Evolutionary conservation across 2,329 filamentous ascomycete genomes (phyloP).

Genomic region (Exophiala spinifera): DNA sequence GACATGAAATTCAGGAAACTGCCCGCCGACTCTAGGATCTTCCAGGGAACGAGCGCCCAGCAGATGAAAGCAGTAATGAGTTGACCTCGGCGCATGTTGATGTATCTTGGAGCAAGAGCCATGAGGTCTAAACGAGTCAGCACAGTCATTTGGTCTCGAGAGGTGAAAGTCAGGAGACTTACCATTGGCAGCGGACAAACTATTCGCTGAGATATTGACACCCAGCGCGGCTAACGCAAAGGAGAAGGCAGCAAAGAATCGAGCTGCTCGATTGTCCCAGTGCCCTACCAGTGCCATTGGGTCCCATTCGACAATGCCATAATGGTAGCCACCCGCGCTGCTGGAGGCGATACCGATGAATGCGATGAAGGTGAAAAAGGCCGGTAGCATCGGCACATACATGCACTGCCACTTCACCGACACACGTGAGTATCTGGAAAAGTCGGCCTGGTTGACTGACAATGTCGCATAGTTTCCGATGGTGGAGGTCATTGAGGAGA

Average conservation of each 20-base stretch:
- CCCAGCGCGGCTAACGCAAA: conserved; percentile 53
- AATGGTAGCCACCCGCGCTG: conserved; percentile 39
- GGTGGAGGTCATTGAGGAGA: conserved; percentile 19
- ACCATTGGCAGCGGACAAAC: conserved; percentile 49
- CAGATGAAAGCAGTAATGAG: conserved; percentile 53
- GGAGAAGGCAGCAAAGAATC: conserved; percentile 56
- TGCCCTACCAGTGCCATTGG: conserved; percentile 40
- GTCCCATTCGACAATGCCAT: conserved; percentile 41
- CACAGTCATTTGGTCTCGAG: background rate
- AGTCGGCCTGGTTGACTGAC: conserved; percentile 55
- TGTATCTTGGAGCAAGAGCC: conserved; percentile 51
- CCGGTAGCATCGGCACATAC: conserved; percentile 46
- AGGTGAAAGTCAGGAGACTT: background rate
- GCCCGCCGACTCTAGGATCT: conserved; percentile 57
- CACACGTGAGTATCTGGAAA: conserved; percentile 39
- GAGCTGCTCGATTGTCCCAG: conserved; percentile 38
- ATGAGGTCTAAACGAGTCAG: conserved; percentile 47
- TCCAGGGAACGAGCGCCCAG: conserved; percentile 63
- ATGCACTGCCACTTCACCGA: conserved; percentile 45
- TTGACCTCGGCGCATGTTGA: conserved; percentile 56
- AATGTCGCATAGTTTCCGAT: conserved; percentile 52
- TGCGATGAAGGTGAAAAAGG: conserved; percentile 49
- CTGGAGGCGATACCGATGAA: conserved; percentile 58
- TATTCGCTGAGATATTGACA: conserved; percentile 53
- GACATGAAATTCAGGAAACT: conserved; percentile 64